Percentiles rank a stretch among this genome's conserved stretches.
Evolutionary conservation across 177 flowering plant genomes (phyloP).

Genomic region (Vitis hybrid): DNA sequence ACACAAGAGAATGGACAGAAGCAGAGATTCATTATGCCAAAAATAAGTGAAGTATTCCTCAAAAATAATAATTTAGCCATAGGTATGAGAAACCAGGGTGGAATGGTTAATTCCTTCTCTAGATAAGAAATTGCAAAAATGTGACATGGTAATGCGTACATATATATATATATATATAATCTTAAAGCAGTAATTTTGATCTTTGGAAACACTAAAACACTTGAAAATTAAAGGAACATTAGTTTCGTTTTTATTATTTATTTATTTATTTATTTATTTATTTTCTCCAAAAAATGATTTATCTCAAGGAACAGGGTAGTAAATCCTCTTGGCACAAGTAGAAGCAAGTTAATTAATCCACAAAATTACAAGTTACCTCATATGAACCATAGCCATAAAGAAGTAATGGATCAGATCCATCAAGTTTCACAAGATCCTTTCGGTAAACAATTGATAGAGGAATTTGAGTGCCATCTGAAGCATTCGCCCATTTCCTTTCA

Average conservation of each 20-base stretch:
- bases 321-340: not conserved
- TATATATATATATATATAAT: not conserved
- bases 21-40: not conserved
- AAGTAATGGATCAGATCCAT: slow-evolving; percentile 78
- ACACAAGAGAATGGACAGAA: no score
- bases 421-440: slow-evolving; percentile 71
- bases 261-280: no score
- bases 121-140: not conserved
- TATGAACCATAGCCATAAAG: slow-evolving; percentile 96
- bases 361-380: slow-evolving; percentile 41
- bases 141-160: not conserved
- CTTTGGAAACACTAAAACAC: not conserved
- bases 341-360: not conserved
- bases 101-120: not conserved
- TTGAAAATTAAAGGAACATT: not conserved
- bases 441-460: slow-evolving; percentile 74
- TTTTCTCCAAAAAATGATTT: no score
- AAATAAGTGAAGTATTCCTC: not conserved
- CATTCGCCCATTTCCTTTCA: slow-evolving; percentile 84
- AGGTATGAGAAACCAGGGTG: no score
- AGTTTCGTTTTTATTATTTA: no score
- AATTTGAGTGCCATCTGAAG: slow-evolving; percentile 74
- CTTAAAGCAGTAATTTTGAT: not conserved
- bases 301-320: no score
- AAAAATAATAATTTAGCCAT: not conserved